Percentiles rank a stretch among this genome's conserved stretches.
Evolutionary conservation across 1,139 yeast genomes (phyloP).

Genomic region (Blastobotrys capitulatus): DNA sequence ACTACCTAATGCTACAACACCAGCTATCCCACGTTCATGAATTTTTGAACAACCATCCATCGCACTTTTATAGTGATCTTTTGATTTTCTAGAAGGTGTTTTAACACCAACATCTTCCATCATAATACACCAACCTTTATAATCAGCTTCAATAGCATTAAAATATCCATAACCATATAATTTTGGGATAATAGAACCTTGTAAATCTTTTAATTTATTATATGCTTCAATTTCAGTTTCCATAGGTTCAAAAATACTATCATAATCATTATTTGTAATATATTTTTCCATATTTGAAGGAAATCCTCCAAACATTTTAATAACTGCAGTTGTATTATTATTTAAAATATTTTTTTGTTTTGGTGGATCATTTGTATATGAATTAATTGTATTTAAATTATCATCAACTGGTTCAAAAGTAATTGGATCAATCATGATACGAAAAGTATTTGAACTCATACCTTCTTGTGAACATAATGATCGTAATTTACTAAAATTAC

Average conservation of each 20-base stretch:
- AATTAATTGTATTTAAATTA: background rate
- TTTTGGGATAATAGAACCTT: background rate
- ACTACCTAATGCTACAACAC: conserved; percentile 2
- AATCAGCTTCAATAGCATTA: conserved; percentile 3
- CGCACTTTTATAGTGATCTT: background rate
- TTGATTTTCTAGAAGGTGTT: background rate
- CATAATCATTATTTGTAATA: background rate
- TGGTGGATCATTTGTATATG: background rate
- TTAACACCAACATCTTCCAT: conserved; percentile 4
- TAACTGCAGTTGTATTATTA: background rate
- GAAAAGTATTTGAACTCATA: conserved; percentile 1
- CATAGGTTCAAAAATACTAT: conserved; percentile 3
- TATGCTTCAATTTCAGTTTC: conserved; percentile 3
- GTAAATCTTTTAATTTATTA: background rate
- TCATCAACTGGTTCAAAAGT: background rate
- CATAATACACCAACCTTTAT: conserved; percentile 7
- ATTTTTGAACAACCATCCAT: background rate
- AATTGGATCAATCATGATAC: background rate
- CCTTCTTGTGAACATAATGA: conserved; percentile 1
- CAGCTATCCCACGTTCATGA: conserved; percentile 5
- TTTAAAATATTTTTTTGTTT: background rate
- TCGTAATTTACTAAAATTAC: conserved; percentile 3
- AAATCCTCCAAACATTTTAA: conserved; percentile 6
- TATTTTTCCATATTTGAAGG: background rate
- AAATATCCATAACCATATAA: conserved; percentile 1